phyloP scores from a whole-genome alignment of 2,329 filamentous ascomycete genomes.

The Tolypocladium sp. region DNA sequence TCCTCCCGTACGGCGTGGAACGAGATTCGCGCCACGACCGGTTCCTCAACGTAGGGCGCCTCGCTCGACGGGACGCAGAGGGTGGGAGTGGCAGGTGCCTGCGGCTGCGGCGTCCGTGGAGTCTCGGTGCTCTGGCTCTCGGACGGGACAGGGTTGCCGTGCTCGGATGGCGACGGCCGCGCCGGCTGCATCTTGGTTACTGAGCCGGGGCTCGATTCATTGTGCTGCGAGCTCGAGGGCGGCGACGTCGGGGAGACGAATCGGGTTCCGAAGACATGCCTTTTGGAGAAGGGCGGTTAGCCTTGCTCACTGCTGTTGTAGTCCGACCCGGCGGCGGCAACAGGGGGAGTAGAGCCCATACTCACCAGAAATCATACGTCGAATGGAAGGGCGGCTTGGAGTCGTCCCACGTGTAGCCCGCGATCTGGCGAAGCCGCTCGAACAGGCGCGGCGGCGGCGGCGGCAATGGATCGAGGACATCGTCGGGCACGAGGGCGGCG shows the following conservation, averaged over 20 bases:
- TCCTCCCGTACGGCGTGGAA: slow-evolving; percentile 77
- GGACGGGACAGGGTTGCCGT: slow-evolving; percentile 14
- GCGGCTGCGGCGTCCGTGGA: slow-evolving; percentile 6
- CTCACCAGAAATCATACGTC: slow-evolving; percentile 82
- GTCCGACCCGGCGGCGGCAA: background rate
- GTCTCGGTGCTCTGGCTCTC: slow-evolving; percentile 26
- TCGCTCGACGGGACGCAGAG: slow-evolving; percentile 27
- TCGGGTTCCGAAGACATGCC: slow-evolving; percentile 59
- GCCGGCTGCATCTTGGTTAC: slow-evolving; percentile 31
- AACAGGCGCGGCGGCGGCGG: slow-evolving; percentile 59
- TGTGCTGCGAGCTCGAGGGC: slow-evolving; percentile 35
- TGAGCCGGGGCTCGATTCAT: slow-evolving; percentile 33
- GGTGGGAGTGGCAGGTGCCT: slow-evolving; percentile 21
- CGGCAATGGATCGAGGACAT: slow-evolving; percentile 53
- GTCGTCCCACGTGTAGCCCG: slow-evolving; percentile 71
- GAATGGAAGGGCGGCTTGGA: slow-evolving; percentile 47
- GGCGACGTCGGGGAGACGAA: slow-evolving; percentile 42
- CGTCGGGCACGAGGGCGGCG: slow-evolving; percentile 38
- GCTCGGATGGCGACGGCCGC: slow-evolving; percentile 33
- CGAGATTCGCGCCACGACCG: slow-evolving; percentile 74
- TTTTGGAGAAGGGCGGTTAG: slow-evolving; percentile 14
- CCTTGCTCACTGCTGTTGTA: background rate
- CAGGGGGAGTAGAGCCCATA: background rate
- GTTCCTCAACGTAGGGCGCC: slow-evolving; percentile 48
- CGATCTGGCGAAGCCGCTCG: slow-evolving; percentile 63